Conservation (phyloP, 257 asterid genomes). For the Solanum tarapatanum region DNA sequence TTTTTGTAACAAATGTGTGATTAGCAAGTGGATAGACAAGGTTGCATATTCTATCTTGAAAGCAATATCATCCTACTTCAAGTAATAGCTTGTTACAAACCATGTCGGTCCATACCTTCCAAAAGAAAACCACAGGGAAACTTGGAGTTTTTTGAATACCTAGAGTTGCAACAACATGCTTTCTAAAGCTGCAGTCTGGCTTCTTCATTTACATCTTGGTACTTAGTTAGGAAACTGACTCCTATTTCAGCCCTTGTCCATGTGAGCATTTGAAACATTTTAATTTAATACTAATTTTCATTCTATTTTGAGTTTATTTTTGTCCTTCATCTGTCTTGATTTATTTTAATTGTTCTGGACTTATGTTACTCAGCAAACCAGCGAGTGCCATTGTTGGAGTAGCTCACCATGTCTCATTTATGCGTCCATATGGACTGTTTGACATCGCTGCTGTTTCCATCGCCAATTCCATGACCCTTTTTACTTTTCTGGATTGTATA, state of each 20-base stretch:
- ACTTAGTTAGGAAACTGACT: neutral
- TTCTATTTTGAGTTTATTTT: neutral
- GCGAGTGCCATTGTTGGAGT: slow-evolving; percentile 60
- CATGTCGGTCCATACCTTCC: neutral
- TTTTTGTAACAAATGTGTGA: neutral
- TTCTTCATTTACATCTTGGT: neutral
- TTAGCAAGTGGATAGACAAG: neutral
- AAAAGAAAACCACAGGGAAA: neutral
- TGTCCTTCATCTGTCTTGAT: neutral
- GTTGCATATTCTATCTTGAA: neutral
- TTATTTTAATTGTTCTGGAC: neutral
- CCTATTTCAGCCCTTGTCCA: neutral
- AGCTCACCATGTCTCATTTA: slow-evolving; percentile 92
- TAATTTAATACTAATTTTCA: too few species aligned
- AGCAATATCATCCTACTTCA: neutral
- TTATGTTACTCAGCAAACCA: slow-evolving; percentile 27
- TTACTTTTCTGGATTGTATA: slow-evolving; percentile 61
- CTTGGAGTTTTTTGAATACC: neutral
- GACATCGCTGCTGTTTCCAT: slow-evolving; percentile 72
- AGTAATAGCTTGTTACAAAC: neutral
- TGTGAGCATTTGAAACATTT: neutral
- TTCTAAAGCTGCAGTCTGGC: neutral
- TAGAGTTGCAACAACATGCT: neutral
- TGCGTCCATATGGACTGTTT: slow-evolving; percentile 88
- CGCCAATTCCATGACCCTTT: slow-evolving; percentile 55